Evolutionary conservation across 2,329 filamentous ascomycete genomes (phyloP).

Genomic region (Scedosporium minutisporum): DNA sequence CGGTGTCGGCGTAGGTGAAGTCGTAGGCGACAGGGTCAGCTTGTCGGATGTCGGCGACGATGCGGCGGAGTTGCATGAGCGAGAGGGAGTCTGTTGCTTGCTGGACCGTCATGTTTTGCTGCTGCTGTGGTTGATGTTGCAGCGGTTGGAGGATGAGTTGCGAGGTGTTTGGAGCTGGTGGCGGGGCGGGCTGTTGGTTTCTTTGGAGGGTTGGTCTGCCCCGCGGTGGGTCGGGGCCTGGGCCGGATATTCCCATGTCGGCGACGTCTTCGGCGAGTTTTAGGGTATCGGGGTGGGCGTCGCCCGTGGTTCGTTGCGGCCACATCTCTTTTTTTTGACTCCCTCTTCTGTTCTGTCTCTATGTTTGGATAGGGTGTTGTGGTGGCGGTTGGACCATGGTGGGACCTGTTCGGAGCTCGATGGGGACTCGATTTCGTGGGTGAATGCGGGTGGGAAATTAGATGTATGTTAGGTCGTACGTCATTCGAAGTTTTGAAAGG

Average conservation of each 20-base stretch:
- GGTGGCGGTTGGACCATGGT: background rate
- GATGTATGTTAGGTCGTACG: background rate
- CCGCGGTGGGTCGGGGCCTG: slow-evolving; percentile 2
- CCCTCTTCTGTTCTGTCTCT: background rate
- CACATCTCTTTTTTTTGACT: slow-evolving; percentile 4
- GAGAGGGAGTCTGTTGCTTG: slow-evolving; percentile 59
- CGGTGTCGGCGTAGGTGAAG: slow-evolving; percentile 68
- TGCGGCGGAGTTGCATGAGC: slow-evolving; percentile 60
- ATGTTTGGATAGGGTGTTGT: background rate
- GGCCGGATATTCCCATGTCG: slow-evolving; percentile 28
- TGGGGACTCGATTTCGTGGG: background rate
- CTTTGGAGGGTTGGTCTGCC: slow-evolving; percentile 2
- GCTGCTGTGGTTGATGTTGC: background rate
- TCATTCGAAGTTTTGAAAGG: background rate
- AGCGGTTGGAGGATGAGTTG: background rate
- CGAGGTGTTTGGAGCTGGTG: slow-evolving; percentile 14
- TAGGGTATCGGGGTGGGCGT: slow-evolving; percentile 12
- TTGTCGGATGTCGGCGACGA: slow-evolving; percentile 65
- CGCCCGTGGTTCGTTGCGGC: background rate
- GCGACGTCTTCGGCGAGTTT: slow-evolving; percentile 26
- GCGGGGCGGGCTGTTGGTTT: slow-evolving; percentile 25
- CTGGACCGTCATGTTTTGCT: slow-evolving; percentile 15
- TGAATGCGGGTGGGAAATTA: background rate
- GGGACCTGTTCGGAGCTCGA: background rate
- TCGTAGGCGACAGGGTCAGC: slow-evolving; percentile 69